phyloP scores from a whole-genome alignment of 208 protist species.

The Leptomonas seymouri region DNA sequence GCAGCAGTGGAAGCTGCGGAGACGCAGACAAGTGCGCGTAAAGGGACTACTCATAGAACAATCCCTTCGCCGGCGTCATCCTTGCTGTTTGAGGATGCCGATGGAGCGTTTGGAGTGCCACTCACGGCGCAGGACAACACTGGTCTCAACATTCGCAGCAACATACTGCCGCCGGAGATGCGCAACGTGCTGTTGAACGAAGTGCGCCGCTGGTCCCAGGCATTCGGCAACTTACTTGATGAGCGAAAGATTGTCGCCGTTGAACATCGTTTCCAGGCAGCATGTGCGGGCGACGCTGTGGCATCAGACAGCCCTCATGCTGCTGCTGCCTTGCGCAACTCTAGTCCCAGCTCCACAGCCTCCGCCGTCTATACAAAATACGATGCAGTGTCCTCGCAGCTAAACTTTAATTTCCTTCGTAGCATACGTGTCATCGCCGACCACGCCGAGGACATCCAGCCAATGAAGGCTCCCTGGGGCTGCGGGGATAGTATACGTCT shows the following conservation, averaged over 20 bases:
- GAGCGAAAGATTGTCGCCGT: slow-evolving; percentile 45
- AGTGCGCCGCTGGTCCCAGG: slow-evolving; percentile 49
- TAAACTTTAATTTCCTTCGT: slow-evolving; percentile 42
- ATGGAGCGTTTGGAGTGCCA: slow-evolving; percentile 23
- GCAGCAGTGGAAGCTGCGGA: slow-evolving; percentile 18
- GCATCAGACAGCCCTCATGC: neutral
- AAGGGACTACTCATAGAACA: neutral
- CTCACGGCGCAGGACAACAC: slow-evolving; percentile 64
- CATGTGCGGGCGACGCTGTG: neutral
- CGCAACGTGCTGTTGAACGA: slow-evolving; percentile 65
- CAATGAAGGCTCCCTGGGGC: slow-evolving; percentile 86
- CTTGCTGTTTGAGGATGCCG: neutral
- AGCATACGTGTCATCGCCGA: slow-evolving; percentile 70
- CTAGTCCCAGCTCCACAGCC: neutral
- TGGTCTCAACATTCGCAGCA: slow-evolving; percentile 47
- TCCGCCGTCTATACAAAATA: neutral
- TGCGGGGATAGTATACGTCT: slow-evolving; percentile 68
- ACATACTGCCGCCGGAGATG: slow-evolving; percentile 41
- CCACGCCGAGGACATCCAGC: slow-evolving; percentile 81
- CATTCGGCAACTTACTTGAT: slow-evolving; percentile 63
- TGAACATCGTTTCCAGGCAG: slow-evolving; percentile 12
- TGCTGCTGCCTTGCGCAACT: neutral
- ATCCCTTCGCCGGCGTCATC: too few relatives aligned
- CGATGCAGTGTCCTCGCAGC: neutral
- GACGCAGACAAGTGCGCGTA: neutral